Evolutionary conservation across 2,329 filamentous ascomycete genomes (phyloP).

Genomic region (Xylariaceae sp.): DNA sequence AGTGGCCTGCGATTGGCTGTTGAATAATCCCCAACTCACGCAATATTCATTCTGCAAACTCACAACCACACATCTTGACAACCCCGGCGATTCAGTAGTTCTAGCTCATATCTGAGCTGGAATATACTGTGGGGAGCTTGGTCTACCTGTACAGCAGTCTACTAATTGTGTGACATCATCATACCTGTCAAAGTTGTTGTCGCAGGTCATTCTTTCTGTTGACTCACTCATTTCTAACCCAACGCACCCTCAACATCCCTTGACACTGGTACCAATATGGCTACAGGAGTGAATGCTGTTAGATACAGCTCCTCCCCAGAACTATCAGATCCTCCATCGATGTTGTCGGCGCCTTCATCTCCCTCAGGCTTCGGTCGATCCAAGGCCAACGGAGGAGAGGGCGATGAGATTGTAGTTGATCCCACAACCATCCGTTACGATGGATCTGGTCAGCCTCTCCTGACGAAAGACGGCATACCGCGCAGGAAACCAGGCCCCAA

Average conservation of each 20-base stretch:
- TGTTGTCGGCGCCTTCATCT: slow-evolving; percentile 29
- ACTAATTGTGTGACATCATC: too few relatives aligned
- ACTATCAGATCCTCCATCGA: slow-evolving; percentile 31
- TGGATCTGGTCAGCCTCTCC: slow-evolving; percentile 35
- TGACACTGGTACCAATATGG: slow-evolving; percentile 16
- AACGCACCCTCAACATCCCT: background rate
- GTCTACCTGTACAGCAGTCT: too few relatives aligned
- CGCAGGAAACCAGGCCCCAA: slow-evolving; percentile 64
- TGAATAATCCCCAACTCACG: too few relatives aligned
- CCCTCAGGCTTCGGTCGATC: slow-evolving; percentile 23
- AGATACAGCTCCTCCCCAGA: slow-evolving; percentile 33
- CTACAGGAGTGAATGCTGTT: slow-evolving; percentile 22
- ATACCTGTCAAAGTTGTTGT: too few relatives aligned
- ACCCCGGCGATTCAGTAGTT: too few relatives aligned
- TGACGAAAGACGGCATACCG: slow-evolving; percentile 56
- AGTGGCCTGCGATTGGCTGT: too few relatives aligned
- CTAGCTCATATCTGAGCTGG: too few relatives aligned
- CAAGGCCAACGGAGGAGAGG: slow-evolving; percentile 24
- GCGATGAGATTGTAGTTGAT: slow-evolving; percentile 32
- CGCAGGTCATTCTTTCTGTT: too few relatives aligned
- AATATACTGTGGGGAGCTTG: too few relatives aligned
- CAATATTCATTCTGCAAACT: too few relatives aligned
- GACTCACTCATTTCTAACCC: background rate
- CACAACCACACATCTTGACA: too few relatives aligned
- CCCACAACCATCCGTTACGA: slow-evolving; percentile 31